Evolutionary conservation across 1,139 yeast genomes (phyloP), one percentile per base, ranked within the genome.

Genomic region (Blastobotrys aristatus): DNA sequence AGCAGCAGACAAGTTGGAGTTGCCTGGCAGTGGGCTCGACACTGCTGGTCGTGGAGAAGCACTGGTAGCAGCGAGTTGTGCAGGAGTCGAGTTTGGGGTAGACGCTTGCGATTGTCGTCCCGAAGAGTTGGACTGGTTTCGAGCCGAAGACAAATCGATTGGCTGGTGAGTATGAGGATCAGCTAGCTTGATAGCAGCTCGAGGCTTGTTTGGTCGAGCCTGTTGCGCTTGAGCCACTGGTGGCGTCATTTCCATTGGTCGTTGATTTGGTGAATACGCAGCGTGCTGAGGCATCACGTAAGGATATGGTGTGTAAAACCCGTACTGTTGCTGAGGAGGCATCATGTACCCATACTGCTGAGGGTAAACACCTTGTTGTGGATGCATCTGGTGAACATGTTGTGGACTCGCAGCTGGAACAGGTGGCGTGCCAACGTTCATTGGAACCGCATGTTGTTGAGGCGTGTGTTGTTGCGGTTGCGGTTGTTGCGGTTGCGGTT

Each of bases 81-180:
- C 45, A 14, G 44, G 34, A 4, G 44, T 40, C 22, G 49, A 44
- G 30, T 27, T 40, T 18, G 50, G 41, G 27, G 50, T 46, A 4
- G 49, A 36, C 4, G 46, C 24, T n/a, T 34, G 39, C 16, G 40
- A 17, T 31, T 30, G 26, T 47, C 33, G 13, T 31, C 37, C 35
- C 48, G 37, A 33, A 24, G 43, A 35, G 27, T 5, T 6, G 8
- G 27, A 24, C 27, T 5, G 5, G 10, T 24, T 24, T 27, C 44
- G 39, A 7, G 45, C 26, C 8, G 38, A 18, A 27, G 31, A 24
- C 50, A 59, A 48, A 40, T 56, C 59, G 33, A 60, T 59, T 27
- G 61, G 62, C 49, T 57, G 55, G 43, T 55, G 57, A 26, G 64
- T 59, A 18, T 49, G 50, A 4, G 64, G 64, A 47, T 59, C 64